Conservation (phyloP, 2,329 filamentous ascomycete species). For the Aspergillus felis region DNA sequence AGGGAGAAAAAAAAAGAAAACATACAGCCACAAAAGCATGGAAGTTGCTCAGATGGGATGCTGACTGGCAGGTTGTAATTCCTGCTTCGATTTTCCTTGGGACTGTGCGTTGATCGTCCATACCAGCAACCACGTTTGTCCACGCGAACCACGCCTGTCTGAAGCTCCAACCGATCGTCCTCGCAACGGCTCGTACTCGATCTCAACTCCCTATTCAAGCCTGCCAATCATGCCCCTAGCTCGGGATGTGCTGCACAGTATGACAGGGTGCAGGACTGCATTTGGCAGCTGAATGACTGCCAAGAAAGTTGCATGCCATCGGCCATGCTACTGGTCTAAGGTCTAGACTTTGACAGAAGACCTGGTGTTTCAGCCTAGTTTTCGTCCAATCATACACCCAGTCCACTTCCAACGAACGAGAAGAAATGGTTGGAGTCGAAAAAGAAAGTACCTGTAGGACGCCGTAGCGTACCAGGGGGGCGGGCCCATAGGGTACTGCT, state of each 20-base stretch:
- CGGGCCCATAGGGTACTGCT: slow-evolving; percentile 6
- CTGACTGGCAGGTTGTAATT: neutral
- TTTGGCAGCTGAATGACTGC: neutral
- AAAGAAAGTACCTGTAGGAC: slow-evolving; percentile 2
- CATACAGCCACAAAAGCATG: neutral
- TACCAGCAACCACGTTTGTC: slow-evolving; percentile 19
- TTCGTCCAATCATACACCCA: neutral
- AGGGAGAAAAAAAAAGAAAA: slow-evolving; percentile 1
- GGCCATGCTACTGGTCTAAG: neutral
- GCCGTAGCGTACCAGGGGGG: slow-evolving; percentile 11
- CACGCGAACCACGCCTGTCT: slow-evolving; percentile 8
- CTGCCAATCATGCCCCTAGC: neutral
- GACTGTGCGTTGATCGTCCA: slow-evolving; percentile 13
- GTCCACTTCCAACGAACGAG: neutral
- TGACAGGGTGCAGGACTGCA: slow-evolving; percentile 7
- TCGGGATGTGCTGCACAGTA: neutral
- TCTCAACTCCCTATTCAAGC: neutral
- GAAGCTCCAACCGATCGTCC: slow-evolving; percentile 9
- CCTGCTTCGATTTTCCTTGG: neutral
- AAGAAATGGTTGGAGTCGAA: neutral
- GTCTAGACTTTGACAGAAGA: slow-evolving; percentile 15
- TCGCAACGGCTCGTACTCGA: slow-evolving; percentile 10
- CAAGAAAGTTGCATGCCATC: neutral
- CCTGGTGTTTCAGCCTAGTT: slow-evolving; percentile 14
- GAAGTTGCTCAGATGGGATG: neutral